phyloP scores from a whole-genome alignment of 2,329 filamentous ascomycete species.

The Exophiala lecanii-corni region DNA sequence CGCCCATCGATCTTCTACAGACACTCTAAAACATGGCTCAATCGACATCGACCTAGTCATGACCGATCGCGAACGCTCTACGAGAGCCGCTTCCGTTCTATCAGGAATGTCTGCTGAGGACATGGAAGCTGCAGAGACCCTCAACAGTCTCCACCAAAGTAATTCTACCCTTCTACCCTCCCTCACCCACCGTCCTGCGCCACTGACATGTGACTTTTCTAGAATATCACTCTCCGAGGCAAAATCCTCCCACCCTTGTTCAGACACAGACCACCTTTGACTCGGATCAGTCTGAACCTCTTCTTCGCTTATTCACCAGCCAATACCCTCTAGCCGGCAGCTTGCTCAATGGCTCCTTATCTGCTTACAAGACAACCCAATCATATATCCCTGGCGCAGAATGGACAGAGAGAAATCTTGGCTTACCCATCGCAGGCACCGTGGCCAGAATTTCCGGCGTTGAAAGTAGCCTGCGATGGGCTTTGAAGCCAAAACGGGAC shows the following conservation, averaged over 20 bases:
- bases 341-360: conserved; percentile 77
- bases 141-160: conserved; percentile 72
- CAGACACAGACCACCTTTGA: conserved; percentile 32
- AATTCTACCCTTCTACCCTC: conserved; percentile 19
- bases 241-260: conserved; percentile 50
- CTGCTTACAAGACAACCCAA: conserved; percentile 81
- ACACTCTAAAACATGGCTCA: conserved; percentile 15
- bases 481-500: conserved; percentile 51
- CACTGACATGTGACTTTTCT: conserved; percentile 14
- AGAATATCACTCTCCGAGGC: conserved; percentile 26
- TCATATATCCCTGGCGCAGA: conserved; percentile 87
- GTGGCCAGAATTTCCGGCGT: conserved; percentile 83
- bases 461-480: conserved; percentile 80
- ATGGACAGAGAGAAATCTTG: conserved; percentile 83
- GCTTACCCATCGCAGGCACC: conserved; percentile 75
- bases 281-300: conserved; percentile 64
- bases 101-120: conserved; percentile 42
- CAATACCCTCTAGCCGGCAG: conserved; percentile 81
- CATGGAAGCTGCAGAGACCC: conserved; percentile 64
- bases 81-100: conserved; percentile 42
- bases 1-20: conserved; percentile 18
- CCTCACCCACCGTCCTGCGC: conserved; percentile 3
- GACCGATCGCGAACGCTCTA: conserved; percentile 37
- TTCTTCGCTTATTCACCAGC: conserved; percentile 80
- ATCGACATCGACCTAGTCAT: conserved; percentile 38